Conservation (phyloP, 768 basidiomycete genomes). For the Calvatia gigantea region DNA sequence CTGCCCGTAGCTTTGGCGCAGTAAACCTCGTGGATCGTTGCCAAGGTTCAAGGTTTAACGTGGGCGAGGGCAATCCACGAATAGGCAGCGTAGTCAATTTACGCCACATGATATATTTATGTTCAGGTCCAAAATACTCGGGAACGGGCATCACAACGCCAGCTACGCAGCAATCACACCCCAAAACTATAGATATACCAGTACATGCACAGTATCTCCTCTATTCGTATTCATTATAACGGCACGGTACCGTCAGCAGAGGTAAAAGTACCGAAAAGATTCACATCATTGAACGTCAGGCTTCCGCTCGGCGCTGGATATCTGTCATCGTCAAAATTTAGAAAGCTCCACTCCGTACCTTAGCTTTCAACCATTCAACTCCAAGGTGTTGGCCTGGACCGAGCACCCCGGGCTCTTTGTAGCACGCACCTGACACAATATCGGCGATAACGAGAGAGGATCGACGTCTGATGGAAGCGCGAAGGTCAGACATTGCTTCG, state of each 20-base stretch:
- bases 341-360: not conserved
- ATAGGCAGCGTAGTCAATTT: not conserved
- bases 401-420: not conserved
- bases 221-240: not conserved
- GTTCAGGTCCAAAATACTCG: not conserved
- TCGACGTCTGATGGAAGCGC: not conserved
- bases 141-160: not conserved
- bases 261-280: not conserved
- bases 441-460: not conserved
- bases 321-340: not conserved
- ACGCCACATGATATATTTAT: not conserved
- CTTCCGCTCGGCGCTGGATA: no score
- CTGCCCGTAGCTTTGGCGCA: not conserved
- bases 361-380: not conserved
- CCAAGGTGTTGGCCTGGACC: not conserved
- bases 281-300: not conserved
- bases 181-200: constrained; percentile 2
- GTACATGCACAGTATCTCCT: not conserved
- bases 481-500: not conserved
- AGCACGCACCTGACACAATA: not conserved
- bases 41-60: not conserved
- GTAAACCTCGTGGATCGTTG: not conserved
- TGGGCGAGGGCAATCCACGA: not conserved
- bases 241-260: not conserved
- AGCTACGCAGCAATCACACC: not conserved